Base-by-base conservation (phyloP, 129 eudicot genomes). In the Flaveria trinervia region DNA sequence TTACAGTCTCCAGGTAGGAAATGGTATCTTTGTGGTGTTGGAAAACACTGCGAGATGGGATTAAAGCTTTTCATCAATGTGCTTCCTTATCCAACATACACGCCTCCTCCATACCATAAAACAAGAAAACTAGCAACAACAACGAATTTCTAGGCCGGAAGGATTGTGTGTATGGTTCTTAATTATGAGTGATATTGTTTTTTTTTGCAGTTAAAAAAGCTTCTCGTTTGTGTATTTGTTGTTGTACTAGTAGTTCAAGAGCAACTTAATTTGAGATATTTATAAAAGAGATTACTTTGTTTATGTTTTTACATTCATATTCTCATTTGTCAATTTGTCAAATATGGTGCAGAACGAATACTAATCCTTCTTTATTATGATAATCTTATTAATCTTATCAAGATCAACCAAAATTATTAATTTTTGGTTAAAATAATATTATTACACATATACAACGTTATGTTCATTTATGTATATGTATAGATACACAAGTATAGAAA, bases 31-130 rank as follows among this genome's bases (percentile, higher is more conserved):
- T 84, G 87, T 28, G 87, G 79, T 65, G 77, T 65, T 0, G 71
- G 57, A 17, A 80, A 67, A 7, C 87, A 84, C 4, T 80, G 88
- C 55, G 49, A 80, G 0, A 65, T 17, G 33, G 72, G 68, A 17
- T 17, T 80, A 45, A 84, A 84, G 73, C 74, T 84, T 14, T 76
- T 84, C 64, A 84, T 84, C 66, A 75, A 79, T 7, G 84, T 84
- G 4, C 62, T 70, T 12, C 77, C 77, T 6, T 77, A 66, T 22
- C 51, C 82, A 57, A 50, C 79, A 75, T 77, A 77, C 8, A 30
- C 60, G 44, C 81, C 81, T 16, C 75, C 81, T 56, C 81, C 81
- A 14, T 68, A 77, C 70, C 9, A 67, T 67, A 15, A 57, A 68
- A 23, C 55, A 41, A 45, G 70, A 28, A 78, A 78, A 70, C 61